A percentile compares a stretch with the other conserved stretches of the same genome.
Evolutionary conservation across 306 rosid genomes (phyloP).

Genomic region (Chamaecrista fasciculata): DNA sequence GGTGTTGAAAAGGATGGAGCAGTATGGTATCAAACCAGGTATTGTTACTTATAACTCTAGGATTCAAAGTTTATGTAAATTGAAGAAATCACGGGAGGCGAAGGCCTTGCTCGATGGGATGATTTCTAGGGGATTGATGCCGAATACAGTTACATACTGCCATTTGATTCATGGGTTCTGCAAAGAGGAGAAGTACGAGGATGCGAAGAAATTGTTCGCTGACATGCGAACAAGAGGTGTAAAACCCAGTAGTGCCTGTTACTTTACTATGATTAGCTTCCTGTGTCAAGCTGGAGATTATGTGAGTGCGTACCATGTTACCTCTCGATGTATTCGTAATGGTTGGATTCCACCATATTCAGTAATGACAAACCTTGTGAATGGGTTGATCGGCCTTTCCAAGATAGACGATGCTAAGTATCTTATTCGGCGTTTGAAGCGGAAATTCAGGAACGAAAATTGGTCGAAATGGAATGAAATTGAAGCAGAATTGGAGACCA

Average conservation of each 20-base stretch:
- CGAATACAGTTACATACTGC: constrained; percentile 46
- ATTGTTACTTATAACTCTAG: constrained; percentile 58
- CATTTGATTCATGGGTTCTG: constrained; percentile 79
- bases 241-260: constrained; percentile 42
- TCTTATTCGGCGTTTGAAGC: constrained; percentile 56
- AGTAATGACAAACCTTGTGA: constrained; percentile 61
- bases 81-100: constrained; percentile 62
- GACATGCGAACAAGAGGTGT: constrained; percentile 50
- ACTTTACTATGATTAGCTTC: constrained; percentile 52
- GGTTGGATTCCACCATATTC: constrained; percentile 73
- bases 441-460: constrained; percentile 41
- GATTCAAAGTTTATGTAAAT: constrained; percentile 70
- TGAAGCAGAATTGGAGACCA: constrained; percentile 55
- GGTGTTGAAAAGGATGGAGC: constrained; percentile 58
- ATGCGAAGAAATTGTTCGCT: constrained; percentile 51
- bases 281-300: constrained; percentile 51
- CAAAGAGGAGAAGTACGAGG: constrained; percentile 58
- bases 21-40: constrained; percentile 37
- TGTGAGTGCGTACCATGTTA: constrained; percentile 41
- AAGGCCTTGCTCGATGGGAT: constrained; percentile 63
- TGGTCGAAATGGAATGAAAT: constrained; percentile 59
- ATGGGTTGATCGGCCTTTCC: constrained; percentile 56
- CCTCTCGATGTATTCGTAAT: constrained; percentile 49
- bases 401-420: constrained; percentile 58
- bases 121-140: constrained; percentile 56